Conservation (phyloP, 2,329 filamentous ascomycete species). For the Basipetospora sp. region DNA sequence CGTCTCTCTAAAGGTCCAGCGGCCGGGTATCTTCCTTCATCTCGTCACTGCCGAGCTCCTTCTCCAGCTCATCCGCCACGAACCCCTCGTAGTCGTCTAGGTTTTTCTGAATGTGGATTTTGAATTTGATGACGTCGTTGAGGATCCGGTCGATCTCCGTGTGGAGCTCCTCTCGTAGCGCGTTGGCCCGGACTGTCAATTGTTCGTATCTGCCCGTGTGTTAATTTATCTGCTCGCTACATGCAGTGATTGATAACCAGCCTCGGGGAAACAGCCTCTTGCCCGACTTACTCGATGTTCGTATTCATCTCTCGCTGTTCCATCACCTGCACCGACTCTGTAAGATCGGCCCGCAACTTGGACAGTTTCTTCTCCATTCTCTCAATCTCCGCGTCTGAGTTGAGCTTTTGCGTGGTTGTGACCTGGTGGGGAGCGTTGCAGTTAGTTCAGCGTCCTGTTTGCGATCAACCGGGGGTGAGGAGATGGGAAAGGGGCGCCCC, state of each 20-base stretch:
- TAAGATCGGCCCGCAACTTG: slow-evolving; percentile 71
- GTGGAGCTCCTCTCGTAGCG: slow-evolving; percentile 90
- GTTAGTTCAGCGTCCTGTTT: too few relatives aligned
- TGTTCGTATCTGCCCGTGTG: slow-evolving; percentile 60
- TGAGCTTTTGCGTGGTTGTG: slow-evolving; percentile 73
- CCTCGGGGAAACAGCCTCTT: neutral
- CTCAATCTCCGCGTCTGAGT: slow-evolving; percentile 85
- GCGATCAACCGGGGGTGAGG: neutral
- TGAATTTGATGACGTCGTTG: slow-evolving; percentile 96
- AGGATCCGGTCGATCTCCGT: slow-evolving; percentile 91
- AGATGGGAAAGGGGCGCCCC: neutral
- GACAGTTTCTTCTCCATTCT: slow-evolving; percentile 98
- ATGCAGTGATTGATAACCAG: too few relatives aligned
- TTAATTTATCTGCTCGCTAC: neutral
- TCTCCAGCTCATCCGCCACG: slow-evolving; percentile 83
- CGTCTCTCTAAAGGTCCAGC: too few relatives aligned
- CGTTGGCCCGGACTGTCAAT: slow-evolving; percentile 66
- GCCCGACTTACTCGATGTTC: slow-evolving; percentile 70
- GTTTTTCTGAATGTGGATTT: slow-evolving; percentile 85
- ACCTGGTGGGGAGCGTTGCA: slow-evolving; percentile 23
- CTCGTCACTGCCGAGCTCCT: slow-evolving; percentile 57
- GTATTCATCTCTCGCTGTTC: slow-evolving; percentile 94
- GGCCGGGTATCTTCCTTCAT: slow-evolving; percentile 35
- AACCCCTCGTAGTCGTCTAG: slow-evolving; percentile 91
- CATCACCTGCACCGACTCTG: slow-evolving; percentile 77